Evolutionary conservation across 2,329 filamentous ascomycete genomes (phyloP).

Genomic region (Helicocarpus griseus): DNA sequence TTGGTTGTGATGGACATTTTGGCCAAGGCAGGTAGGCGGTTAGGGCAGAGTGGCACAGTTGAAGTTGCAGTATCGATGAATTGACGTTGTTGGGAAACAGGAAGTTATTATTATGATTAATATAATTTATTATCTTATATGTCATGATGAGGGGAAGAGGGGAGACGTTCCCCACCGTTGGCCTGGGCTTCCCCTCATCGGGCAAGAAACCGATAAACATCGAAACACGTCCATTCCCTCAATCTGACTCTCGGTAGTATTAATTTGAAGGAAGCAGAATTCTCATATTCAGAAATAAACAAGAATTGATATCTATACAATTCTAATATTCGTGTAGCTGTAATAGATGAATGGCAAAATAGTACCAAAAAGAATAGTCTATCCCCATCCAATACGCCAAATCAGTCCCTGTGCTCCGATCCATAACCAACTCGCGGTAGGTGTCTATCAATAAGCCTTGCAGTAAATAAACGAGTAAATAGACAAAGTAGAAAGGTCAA

Average conservation of each 20-base stretch:
- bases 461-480: background rate
- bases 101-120: no score
- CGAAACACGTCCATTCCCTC: no score
- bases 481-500: background rate
- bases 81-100: background rate
- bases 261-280: no score
- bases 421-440: background rate
- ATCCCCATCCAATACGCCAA: background rate
- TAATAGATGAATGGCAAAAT: background rate
- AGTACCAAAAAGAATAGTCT: conserved; percentile 1
- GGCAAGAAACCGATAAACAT: background rate
- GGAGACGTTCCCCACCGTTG: background rate
- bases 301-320: background rate
- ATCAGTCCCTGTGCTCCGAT: background rate
- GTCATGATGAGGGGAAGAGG: background rate
- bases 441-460: background rate
- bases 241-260: no score
- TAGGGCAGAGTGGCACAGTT: conserved; percentile 1
- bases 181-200: background rate
- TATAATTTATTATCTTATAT: background rate
- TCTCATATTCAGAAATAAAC: background rate
- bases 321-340: background rate
- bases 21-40: no score
- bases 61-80: no score
- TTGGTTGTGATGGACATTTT: conserved; percentile 79